A percentile compares a stretch with the other conserved stretches of the same genome.
These are phyloP conservation scores for Rhododendron molle DNA, from an alignment of 148 eudicot genomes.

Conservation along the genomic window DNA sequence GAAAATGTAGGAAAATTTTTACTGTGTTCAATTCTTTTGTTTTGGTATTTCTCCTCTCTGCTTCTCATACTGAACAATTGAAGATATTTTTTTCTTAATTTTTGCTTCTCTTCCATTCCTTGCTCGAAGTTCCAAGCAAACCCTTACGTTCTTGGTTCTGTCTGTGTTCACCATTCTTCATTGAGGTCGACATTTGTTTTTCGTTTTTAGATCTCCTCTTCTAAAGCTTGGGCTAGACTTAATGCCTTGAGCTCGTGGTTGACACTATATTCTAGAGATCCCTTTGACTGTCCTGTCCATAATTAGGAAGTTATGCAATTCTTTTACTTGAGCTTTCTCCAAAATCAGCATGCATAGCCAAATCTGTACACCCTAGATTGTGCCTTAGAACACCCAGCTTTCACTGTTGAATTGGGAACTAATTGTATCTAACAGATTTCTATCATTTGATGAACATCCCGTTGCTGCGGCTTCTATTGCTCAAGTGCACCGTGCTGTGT, in stretches of 20 bases:
- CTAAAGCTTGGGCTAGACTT: neutral
- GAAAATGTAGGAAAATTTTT: neutral
- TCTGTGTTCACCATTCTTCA: neutral
- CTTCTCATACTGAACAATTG: neutral
- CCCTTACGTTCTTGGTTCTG: neutral
- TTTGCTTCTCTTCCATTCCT: neutral
- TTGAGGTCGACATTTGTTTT: neutral
- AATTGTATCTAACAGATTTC: conserved; percentile 46
- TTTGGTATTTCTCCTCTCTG: neutral
- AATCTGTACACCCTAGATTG: neutral
- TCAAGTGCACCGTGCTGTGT: conserved; percentile 86
- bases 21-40: neutral
- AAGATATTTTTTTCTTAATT: neutral
- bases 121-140: neutral
- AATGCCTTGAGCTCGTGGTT: neutral
- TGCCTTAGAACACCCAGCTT: neutral
- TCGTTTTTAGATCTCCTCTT: neutral
- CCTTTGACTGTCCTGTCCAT: neutral
- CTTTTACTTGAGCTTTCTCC: neutral
- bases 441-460: conserved; percentile 76
- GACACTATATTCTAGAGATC: neutral
- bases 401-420: conserved; percentile 14
- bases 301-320: neutral
- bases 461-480: conserved; percentile 97
- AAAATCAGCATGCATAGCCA: neutral